Evolutionary conservation across 345 rosid genomes (phyloP).

Genomic region (Isatis tinctoria): DNA sequence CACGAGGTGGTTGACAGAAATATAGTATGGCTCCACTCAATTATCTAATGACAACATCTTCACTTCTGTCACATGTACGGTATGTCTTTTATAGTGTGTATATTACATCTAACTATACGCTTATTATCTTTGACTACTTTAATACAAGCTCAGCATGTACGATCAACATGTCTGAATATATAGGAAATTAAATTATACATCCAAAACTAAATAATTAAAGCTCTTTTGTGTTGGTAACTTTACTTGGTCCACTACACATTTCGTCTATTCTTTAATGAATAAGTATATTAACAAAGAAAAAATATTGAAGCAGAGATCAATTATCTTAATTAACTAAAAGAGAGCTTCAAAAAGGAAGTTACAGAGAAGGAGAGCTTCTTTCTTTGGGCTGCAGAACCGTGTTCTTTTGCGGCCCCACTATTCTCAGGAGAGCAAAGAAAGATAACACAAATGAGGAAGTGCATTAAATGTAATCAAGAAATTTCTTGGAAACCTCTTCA

Average conservation of each 20-base stretch:
- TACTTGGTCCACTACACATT: background rate
- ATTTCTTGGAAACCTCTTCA: constrained; percentile 14
- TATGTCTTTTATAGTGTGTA: background rate
- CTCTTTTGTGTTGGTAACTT: background rate
- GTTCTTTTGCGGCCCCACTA: constrained; percentile 15
- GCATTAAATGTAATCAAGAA: constrained; percentile 23
- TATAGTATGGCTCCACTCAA: background rate
- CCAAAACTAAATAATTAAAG: background rate
- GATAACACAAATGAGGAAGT: background rate
- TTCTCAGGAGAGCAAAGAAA: constrained; percentile 4
- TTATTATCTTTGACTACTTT: background rate
- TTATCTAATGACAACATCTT: background rate
- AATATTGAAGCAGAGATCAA: constrained; percentile 3
- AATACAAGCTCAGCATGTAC: background rate
- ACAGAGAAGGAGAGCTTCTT: constrained; percentile 17
- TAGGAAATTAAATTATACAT: background rate
- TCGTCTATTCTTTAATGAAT: background rate
- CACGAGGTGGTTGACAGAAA: constrained; percentile 24
- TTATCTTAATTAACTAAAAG: background rate
- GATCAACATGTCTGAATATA: background rate
- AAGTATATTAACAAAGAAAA: background rate
- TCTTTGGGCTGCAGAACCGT: constrained; percentile 15
- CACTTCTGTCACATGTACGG: constrained; percentile 21
- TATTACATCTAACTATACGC: background rate
- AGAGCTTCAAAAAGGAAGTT: constrained; percentile 14